Base-by-base conservation (phyloP, 345 rosid species). In the Erucastrum elatum region DNA sequence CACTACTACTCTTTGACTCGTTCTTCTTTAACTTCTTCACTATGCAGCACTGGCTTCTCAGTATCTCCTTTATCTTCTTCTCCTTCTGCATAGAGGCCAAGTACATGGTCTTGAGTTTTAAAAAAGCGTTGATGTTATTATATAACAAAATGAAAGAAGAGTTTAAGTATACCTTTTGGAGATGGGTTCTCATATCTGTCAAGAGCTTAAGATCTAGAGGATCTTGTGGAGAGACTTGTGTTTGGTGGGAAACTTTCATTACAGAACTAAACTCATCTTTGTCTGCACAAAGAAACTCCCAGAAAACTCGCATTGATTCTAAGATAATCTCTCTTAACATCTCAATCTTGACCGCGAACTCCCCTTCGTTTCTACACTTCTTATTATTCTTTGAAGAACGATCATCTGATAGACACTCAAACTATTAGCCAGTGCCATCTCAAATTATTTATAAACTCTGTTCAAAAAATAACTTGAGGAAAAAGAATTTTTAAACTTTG, bases 41-140 rank as follows among this genome's bases (percentile, higher is more conserved):
- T 66, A 89, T 89, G 82, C 91, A 89, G 80, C 78, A 78, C 63
- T 89, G 82, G 67, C 86, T 85, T 76, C 89, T 88, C 66, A 87
- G 13, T 68, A 89, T 77, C 63, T 93, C 98, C 80, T 93, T 90
- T 16, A 95, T 82, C 84, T 80, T 89, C 78, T 77, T 87, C 80
- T 84, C 96, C 82, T 88, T 90, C 99, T 95, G 62, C 56, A 60
- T 16, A 59, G 64, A 59, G 8, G 16, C 51, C 53, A 30, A 63
- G 17, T 46, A 34, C 7, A 81, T 5, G 3, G 30, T 74, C 70
- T 68, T 79, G 49, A 61, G 49, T 68, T 33, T 0, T 6, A 2
- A 31, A 1, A 15, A 27, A 46, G 41, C 4, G 8, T 64, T 60
- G 35, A 62, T 68, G 25, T 26, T 41, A 17, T 62, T 21, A 29